phyloP scores from a whole-genome alignment of 2,329 filamentous ascomycete species.

The Pestalotiopsis sp. region DNA sequence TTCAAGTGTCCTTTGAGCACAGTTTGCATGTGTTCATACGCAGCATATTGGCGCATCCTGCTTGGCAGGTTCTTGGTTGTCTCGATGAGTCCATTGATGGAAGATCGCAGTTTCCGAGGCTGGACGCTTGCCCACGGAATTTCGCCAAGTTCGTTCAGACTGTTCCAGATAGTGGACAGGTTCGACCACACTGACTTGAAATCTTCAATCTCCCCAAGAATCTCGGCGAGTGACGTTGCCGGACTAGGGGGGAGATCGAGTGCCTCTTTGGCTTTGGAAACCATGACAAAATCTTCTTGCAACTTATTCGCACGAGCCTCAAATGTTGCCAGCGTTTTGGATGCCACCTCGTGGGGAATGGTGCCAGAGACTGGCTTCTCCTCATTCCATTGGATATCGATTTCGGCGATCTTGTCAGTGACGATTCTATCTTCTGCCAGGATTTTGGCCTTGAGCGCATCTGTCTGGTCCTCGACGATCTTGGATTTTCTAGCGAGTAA shows the following conservation, averaged over 20 bases:
- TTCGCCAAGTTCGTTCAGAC: slow-evolving; percentile 89
- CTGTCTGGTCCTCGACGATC: slow-evolving; percentile 94
- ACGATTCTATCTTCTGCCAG: slow-evolving; percentile 91
- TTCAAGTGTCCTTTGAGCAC: slow-evolving; percentile 87
- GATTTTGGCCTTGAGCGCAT: slow-evolving; percentile 93
- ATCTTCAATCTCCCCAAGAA: slow-evolving; percentile 95
- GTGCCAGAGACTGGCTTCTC: slow-evolving; percentile 96
- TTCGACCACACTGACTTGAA: slow-evolving; percentile 99
- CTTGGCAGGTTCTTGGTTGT: slow-evolving; percentile 99
- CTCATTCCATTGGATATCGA: slow-evolving; percentile 87
- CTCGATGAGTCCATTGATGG: slow-evolving; percentile 90
- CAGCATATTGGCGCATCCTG: slow-evolving; percentile 97
- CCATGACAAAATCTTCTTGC: slow-evolving; percentile 87
- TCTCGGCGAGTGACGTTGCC: slow-evolving; percentile 79
- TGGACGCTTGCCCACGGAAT: slow-evolving; percentile 94
- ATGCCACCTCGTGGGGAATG: slow-evolving; percentile 87
- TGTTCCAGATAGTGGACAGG: slow-evolving; percentile 94
- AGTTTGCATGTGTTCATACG: slow-evolving; percentile 97
- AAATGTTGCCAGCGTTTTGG: slow-evolving; percentile 78
- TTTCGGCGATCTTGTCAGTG: slow-evolving; percentile 82
- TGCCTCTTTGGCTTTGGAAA: slow-evolving; percentile 95
- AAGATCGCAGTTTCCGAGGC: slow-evolving; percentile 86
- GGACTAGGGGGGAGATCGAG: slow-evolving; percentile 82
- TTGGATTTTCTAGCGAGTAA: slow-evolving; percentile 90
- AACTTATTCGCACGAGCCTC: slow-evolving; percentile 83